These are phyloP conservation scores for Nakazawaea wyomingensis DNA, from an alignment of 805 yeast genomes.

Conservation along the genomic window DNA sequence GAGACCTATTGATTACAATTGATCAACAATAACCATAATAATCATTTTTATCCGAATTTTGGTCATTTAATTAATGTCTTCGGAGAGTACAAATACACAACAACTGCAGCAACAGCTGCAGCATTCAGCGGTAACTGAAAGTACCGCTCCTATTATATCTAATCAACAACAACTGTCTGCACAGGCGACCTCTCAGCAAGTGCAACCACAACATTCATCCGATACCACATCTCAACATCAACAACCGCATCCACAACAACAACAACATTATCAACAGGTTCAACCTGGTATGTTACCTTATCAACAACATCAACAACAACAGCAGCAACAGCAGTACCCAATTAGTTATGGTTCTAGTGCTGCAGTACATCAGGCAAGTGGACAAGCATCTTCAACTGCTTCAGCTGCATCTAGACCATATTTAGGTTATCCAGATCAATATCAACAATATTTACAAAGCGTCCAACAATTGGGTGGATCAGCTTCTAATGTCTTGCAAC, in stretches of 20 bases:
- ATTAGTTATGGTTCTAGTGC: not conserved
- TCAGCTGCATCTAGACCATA: conserved; percentile 10
- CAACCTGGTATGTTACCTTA: conserved; percentile 5
- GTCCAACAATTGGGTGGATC: conserved; percentile 10
- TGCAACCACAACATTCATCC: not conserved
- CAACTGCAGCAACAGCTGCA: not conserved
- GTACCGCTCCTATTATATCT: conserved; percentile 12
- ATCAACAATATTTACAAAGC: conserved; percentile 12
- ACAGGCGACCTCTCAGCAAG: not conserved
- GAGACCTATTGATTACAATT: too few relatives aligned
- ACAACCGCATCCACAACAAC: conserved; percentile 37
- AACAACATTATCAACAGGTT: conserved; percentile 3
- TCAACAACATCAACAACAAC: conserved; percentile 4
- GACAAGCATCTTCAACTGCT: not conserved
- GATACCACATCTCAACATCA: conserved; percentile 29
- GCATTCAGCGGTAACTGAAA: not conserved
- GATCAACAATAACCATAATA: too few relatives aligned
- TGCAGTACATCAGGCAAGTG: not conserved
- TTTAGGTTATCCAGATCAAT: conserved; percentile 12
- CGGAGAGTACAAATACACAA: not conserved
- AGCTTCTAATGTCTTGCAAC: not conserved
- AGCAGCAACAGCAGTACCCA: conserved; percentile 5
- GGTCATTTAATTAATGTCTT: not conserved
- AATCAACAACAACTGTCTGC: not conserved
- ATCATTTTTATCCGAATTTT: not conserved